phyloP scores from a whole-genome alignment of 2,329 filamentous ascomycete species.

The Fusarium sp. region DNA sequence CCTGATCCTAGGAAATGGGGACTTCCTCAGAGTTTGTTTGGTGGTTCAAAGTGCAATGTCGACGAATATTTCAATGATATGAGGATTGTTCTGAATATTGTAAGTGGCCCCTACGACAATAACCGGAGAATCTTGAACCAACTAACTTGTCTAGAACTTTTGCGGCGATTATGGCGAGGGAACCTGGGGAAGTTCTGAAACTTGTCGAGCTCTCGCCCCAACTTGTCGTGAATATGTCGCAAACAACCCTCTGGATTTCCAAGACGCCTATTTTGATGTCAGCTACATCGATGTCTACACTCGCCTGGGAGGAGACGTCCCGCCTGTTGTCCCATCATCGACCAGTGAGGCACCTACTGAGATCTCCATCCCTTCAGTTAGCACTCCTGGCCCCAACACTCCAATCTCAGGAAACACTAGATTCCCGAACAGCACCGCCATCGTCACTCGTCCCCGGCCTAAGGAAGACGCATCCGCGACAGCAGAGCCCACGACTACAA shows the following conservation, averaged over 20 bases:
- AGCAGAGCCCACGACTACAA: conserved; percentile 42
- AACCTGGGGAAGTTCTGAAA: conserved; percentile 53
- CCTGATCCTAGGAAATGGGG: conserved; percentile 77
- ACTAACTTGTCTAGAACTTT: conserved; percentile 62
- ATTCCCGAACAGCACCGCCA: conserved; percentile 1
- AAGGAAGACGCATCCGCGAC: background rate
- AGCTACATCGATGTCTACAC: conserved; percentile 62
- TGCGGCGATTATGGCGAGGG: conserved; percentile 78
- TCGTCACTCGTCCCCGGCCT: background rate
- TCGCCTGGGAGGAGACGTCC: conserved; percentile 9
- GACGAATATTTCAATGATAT: conserved; percentile 72
- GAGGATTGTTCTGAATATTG: conserved; percentile 77
- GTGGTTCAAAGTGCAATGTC: conserved; percentile 71
- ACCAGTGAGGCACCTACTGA: background rate
- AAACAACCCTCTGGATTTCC: conserved; percentile 55
- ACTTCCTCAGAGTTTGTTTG: conserved; percentile 74
- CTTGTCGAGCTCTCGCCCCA: conserved; percentile 52
- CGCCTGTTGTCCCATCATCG: conserved; percentile 5
- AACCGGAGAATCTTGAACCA: background rate
- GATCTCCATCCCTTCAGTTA: background rate
- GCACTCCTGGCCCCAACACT: background rate
- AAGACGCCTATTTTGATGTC: conserved; percentile 62
- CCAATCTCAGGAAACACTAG: background rate
- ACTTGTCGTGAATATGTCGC: conserved; percentile 60
- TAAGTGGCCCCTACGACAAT: conserved; percentile 36